Base-by-base conservation (phyloP, 495 filamentous ascomycete species). In the Podospora pseudopauciseta region DNA sequence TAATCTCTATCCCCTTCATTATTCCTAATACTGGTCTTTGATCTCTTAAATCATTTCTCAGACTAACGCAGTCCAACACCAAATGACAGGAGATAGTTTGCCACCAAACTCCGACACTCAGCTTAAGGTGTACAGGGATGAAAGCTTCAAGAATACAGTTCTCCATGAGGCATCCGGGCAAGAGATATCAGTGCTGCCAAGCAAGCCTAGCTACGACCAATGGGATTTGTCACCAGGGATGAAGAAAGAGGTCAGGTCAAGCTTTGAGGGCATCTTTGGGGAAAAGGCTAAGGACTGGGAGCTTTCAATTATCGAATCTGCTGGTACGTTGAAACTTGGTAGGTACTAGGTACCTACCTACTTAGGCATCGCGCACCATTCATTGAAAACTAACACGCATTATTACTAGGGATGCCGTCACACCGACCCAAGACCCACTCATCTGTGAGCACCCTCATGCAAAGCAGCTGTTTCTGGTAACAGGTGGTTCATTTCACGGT, bases 101-200 rank as follows among this genome's bases (percentile, higher is more conserved):
- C 28, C 19, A 11, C 18, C 20, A 20, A 66, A 58, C 55, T 83
- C 15, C 80, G 80, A 2, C 76, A 72, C 1, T 74, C 68, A 4
- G 75, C 79, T 84, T 56, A 72, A 77, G 32, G 78, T 80, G 71
- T 85, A 77, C 75, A 85, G 82, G 82, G 83, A 81, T 30, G 79
- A 83, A 18, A 78, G 74, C 66, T 86, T 86, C 72, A 80, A 74
- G 63, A 86, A 86, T 69, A 86, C 83, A 23, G 77, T 81, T 13
- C 78, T 75, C 11, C 61, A 63, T 20, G 11, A 28, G 16, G 27
- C 34, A 5, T 32, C 61, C 23, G 61, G 61, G 18, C 13, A 34
- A 18, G 49, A 72, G 19, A 76, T 87, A 70, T 88, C 86, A 2
- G 80, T 80, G 20, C 85, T 85, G 16, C 85, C 85, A 0, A 68